Conservation (phyloP, 306 rosid genomes). For the Cicer bijugum region DNA sequence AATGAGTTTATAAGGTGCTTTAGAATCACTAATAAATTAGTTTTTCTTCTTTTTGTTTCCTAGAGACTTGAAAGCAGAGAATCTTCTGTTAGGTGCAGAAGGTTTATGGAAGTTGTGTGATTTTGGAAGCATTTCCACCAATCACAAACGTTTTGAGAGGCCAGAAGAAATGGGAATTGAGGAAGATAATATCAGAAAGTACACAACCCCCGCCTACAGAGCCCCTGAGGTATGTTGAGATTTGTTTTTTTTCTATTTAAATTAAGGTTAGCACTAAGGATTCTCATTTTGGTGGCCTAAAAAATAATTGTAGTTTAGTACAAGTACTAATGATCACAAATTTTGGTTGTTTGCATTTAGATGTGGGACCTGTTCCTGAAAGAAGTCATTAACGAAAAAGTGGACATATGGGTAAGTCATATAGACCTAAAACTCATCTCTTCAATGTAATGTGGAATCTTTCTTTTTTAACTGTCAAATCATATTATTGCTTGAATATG, state of each 20-base stretch:
- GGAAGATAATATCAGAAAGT: slow-evolving; percentile 97
- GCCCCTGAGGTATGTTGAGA: slow-evolving; percentile 76
- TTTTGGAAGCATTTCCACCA: slow-evolving; percentile 92
- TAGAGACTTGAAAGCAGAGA: slow-evolving; percentile 97
- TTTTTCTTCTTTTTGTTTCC: slow-evolving; percentile 35
- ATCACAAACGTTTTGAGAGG: slow-evolving; percentile 92
- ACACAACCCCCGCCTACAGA: slow-evolving; percentile 97
- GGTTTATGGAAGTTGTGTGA: slow-evolving; percentile 96
- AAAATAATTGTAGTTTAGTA: neutral
- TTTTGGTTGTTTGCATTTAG: slow-evolving; percentile 53
- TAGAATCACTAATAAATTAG: slow-evolving; percentile 3
- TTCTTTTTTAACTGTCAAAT: slow-evolving; percentile 36
- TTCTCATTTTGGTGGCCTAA: neutral
- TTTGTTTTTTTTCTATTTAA: slow-evolving; percentile 31
- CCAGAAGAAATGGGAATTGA: slow-evolving; percentile 99
- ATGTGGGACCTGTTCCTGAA: slow-evolving; percentile 97
- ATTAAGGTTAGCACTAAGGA: neutral
- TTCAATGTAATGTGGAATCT: slow-evolving; percentile 12
- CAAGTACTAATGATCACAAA: neutral
- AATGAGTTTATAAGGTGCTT: neutral
- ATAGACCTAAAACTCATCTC: slow-evolving; percentile 32
- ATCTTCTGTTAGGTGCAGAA: slow-evolving; percentile 78
- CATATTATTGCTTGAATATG: slow-evolving; percentile 41
- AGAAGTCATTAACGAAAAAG: slow-evolving; percentile 91
- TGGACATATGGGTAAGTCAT: slow-evolving; percentile 95